Base-by-base conservation (phyloP, 108 stramenopile species). In the Mediolabrus comicus region DNA sequence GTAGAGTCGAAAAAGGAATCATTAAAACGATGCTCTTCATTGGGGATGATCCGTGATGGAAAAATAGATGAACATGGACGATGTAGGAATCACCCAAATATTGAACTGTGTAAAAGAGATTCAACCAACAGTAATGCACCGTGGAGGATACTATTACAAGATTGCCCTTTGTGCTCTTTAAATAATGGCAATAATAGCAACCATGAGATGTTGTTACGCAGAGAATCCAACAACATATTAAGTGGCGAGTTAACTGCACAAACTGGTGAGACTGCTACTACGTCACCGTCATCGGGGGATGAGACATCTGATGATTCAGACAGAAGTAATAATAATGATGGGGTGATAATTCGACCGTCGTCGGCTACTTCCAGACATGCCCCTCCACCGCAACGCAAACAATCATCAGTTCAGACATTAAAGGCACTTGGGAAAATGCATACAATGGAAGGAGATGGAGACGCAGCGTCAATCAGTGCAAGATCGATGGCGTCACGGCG, bases 101-200 rank as follows among this genome's bases (percentile, higher is more conserved):
- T 61, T 24, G 60, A 61, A 39, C 60, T 61, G 3, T 61, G 35
- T 12, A 26, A 24, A 13, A 34, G 60, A 43, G 60, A 61, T 9
- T 32, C 38, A 25, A 27, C 22, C 46, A 49, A 49, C 10, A 49
- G 22, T 26, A 14, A 35, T 41, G 35, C 35, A 25, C 35, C 35
- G 1, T 61, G 60, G 60, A 61, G 60, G 60, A 26, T 61, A 17
- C 19, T 61, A 36, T 8, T 61, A 27, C 33, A 61, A 38, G 60
- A 61, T 25, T 61, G 60, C 25, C 60, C 60, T 3, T 26, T 61
- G 19, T 61, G 60, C 26, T 61, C 60, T 2, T 61, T 61, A 17
- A 25, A 61, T 27, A 49, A 22, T 1, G 19, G 46, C 46, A 49
- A 49, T 22, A 49, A 22, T 22, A 22, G 22, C 9, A 22, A 49